Evolutionary conservation across 2,329 filamentous ascomycete genomes (phyloP), one percentile per base, ranked within the genome.

Genomic region (Ascochyta pisi): DNA sequence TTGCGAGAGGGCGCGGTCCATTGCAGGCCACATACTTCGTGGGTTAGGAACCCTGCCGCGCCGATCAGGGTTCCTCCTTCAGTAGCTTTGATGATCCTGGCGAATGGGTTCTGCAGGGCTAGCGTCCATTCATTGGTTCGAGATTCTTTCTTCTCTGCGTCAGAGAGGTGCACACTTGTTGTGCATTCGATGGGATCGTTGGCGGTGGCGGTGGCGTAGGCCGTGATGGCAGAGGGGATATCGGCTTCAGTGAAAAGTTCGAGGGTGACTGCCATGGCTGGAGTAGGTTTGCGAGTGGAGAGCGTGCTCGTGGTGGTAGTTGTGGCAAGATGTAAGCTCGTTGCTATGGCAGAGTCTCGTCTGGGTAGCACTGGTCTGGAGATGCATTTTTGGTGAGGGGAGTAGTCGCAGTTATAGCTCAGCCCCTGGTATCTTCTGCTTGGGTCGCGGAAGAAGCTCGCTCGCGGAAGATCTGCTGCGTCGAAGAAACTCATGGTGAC

Each of bases 371-470:
- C 12, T 33, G 38, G 24, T 3, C 24, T 22, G 5, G 44, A 33
- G 5, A 43, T 10, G 16, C 44, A n/a, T 6, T 10, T 26, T 3
- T 12, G 19, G 19, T 19, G 41, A 15, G 45, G 44, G 1, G 22
- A 6, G 33, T 45, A 38, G 13, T 19, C 37, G 45, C 51, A 54
- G 15, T 54, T 54, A n/a, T 54, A 54, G 26, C 45, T 54, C 15
- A 54, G 22, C 1, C 51, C 51, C 3, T 16, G n/a, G 22, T 54
- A 54, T 12, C 24, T 26, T 1, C 39, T 35, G 34, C 33, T 45
- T 35, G 51, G 19, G 44, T 54, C 44, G 33, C 45, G 38, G 13
- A 41, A 16, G 38, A 47, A 38, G 33, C 39, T 46, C 9, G 43
- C 23, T 13, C 31, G 44, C 1, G 44, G 44, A 3, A 54, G 44